A percentile compares a stretch with the other conserved stretches of the same genome.
These are phyloP conservation scores for Nigrospora sphaerica DNA, from an alignment of 2,329 filamentous ascomycete genomes.

Conservation along the genomic window DNA sequence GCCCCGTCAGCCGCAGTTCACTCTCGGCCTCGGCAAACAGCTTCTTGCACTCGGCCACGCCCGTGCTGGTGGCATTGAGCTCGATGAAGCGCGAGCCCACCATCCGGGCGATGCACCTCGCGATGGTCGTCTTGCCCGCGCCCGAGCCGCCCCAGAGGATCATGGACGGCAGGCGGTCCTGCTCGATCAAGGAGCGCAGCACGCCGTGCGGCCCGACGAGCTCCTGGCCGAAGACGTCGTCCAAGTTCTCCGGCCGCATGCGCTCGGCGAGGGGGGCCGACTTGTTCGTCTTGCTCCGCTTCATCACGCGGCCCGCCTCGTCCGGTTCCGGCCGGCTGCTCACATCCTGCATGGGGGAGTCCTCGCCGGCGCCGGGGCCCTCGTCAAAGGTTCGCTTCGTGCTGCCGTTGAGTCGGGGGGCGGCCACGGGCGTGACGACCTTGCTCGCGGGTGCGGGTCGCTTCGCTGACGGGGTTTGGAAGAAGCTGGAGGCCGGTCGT, in stretches of 20 bases:
- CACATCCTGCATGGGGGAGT: slow-evolving; percentile 14
- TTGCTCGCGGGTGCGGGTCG: slow-evolving; percentile 33
- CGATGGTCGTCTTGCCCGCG: slow-evolving; percentile 87
- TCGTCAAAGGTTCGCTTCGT: slow-evolving; percentile 49
- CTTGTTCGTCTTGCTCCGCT: slow-evolving; percentile 63
- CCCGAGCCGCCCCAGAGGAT: slow-evolving; percentile 83
- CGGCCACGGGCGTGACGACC: slow-evolving; percentile 20
- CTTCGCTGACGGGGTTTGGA: slow-evolving; percentile 54
- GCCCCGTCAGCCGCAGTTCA: slow-evolving; percentile 72
- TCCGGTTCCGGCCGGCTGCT: slow-evolving; percentile 16
- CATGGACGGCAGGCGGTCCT: slow-evolving; percentile 85
- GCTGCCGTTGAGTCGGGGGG: slow-evolving; percentile 25
- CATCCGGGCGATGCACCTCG: slow-evolving; percentile 76
- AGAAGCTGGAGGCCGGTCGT: slow-evolving; percentile 50
- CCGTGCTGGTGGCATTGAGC: slow-evolving; percentile 87
- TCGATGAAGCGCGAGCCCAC: slow-evolving; percentile 86
- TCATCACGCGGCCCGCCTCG: slow-evolving; percentile 37
- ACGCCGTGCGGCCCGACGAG: slow-evolving; percentile 82
- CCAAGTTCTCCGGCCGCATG: slow-evolving; percentile 78
- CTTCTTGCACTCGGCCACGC: slow-evolving; percentile 87
- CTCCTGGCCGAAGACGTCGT: slow-evolving; percentile 87
- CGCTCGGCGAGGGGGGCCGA: slow-evolving; percentile 85
- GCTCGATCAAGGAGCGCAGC: slow-evolving; percentile 77
- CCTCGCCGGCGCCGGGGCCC: slow-evolving; percentile 34
- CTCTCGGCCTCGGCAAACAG: slow-evolving; percentile 78